These are phyloP conservation scores for Brassica incana DNA, from an alignment of 345 rosid genomes.

Conservation along the genomic window DNA sequence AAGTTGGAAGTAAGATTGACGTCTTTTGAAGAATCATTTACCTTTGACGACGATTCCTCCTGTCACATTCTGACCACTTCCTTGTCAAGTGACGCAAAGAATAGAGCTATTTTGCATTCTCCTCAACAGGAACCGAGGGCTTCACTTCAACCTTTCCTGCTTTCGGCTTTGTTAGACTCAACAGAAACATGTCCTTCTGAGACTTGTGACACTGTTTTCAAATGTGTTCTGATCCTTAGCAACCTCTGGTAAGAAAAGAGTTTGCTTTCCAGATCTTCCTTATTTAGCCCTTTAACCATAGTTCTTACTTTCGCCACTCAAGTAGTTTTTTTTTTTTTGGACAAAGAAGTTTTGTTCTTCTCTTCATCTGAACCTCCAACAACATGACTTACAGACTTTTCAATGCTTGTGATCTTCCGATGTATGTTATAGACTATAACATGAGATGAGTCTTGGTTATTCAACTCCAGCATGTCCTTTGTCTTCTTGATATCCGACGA, in stretches of 20 bases:
- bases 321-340: conserved; percentile 1
- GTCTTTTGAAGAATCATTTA: neutral
- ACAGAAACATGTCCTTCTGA: conserved; percentile 32
- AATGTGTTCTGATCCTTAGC: conserved; percentile 58
- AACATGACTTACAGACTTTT: neutral
- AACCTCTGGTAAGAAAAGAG: conserved; percentile 91
- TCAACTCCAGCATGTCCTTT: conserved; percentile 86
- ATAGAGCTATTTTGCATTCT: conserved; percentile 50
- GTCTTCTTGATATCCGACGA: conserved; percentile 90
- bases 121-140: conserved; percentile 45
- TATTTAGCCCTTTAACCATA: conserved; percentile 57
- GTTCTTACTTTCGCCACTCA: conserved; percentile 38
- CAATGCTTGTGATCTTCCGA: too few relatives aligned
- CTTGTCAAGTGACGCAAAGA: conserved; percentile 57
- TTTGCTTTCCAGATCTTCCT: conserved; percentile 69
- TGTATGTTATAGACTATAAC: too few relatives aligned
- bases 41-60: too few relatives aligned
- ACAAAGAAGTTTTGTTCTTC: conserved; percentile 13
- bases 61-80: conserved; percentile 38
- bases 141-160: conserved; percentile 37
- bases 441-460: conserved; percentile 34
- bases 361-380: conserved; percentile 46
- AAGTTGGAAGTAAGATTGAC: conserved; percentile 38
- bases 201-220: conserved; percentile 42
- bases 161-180: conserved; percentile 15